A percentile compares a stretch with the other conserved stretches of the same genome.
These are phyloP conservation scores for Lactifluus hygrophoroides DNA, from an alignment of 768 basidiomycete species.

Conservation along the genomic window DNA sequence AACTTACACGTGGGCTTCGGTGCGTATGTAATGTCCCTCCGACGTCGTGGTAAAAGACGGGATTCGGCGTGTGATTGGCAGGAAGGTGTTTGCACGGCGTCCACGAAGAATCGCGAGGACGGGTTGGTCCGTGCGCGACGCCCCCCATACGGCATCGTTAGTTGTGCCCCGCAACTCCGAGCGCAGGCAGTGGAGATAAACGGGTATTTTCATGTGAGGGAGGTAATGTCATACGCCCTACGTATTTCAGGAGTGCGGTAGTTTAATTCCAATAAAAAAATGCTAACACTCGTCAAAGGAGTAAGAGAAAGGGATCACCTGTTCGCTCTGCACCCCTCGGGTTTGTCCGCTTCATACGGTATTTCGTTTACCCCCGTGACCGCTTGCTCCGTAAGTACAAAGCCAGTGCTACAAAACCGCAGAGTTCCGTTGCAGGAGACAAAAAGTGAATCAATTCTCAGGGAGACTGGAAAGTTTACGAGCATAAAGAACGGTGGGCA, in stretches of 20 bases:
- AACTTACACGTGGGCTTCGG: background rate
- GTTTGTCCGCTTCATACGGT: background rate
- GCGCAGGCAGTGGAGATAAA: conserved; percentile 7
- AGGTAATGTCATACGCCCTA: background rate
- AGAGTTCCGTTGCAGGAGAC: background rate
- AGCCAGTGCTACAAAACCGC: background rate
- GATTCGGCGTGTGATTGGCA: background rate
- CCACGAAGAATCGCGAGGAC: background rate
- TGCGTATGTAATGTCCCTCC: background rate
- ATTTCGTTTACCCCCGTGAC: background rate
- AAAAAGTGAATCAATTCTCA: background rate
- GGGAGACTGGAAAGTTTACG: background rate
- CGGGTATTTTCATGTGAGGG: background rate
- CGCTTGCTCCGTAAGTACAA: background rate
- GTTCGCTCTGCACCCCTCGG: background rate
- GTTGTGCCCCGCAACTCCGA: background rate
- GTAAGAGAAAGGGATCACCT: background rate
- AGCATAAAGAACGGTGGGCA: background rate
- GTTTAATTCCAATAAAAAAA: background rate
- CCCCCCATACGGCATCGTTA: background rate
- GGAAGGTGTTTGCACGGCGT: background rate
- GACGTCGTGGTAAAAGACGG: background rate
- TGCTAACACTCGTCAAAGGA: background rate
- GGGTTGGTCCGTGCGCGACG: conserved; percentile 8
- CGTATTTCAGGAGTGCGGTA: conserved; percentile 9